phyloP scores from a whole-genome alignment of 345 rosid genomes.

The Citrus medica region DNA sequence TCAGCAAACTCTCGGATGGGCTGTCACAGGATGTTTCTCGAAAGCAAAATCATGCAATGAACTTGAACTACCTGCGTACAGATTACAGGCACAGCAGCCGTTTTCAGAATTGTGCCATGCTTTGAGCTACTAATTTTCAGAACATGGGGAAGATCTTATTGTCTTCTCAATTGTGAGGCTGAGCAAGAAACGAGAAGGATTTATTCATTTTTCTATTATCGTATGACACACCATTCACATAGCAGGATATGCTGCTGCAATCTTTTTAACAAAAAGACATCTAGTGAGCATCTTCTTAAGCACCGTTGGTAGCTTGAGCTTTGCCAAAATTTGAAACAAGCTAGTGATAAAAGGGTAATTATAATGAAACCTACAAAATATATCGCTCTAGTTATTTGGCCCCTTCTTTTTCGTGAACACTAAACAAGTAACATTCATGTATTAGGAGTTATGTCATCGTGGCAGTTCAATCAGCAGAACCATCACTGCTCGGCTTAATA shows the following conservation, averaged over 20 bases:
- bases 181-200: neutral
- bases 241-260: neutral
- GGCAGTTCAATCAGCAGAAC: neutral
- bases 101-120: neutral
- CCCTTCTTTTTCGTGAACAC: neutral
- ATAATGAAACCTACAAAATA: neutral
- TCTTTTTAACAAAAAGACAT: neutral
- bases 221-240: too few relatives aligned
- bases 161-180: neutral
- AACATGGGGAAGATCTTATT: neutral
- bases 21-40: neutral
- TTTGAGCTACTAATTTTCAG: neutral
- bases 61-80: neutral
- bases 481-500: neutral
- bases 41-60: neutral
- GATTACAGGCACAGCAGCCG: neutral
- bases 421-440: neutral
- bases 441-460: neutral
- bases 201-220: neutral
- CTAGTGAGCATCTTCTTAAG: neutral
- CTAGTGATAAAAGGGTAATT: neutral
- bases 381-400: neutral
- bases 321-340: neutral
- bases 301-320: neutral
- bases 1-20: neutral